Evolutionary conservation across 2,329 filamentous ascomycete genomes (phyloP), one percentile per base, ranked within the genome.

Genomic region (Cladosporium oxysporum): DNA sequence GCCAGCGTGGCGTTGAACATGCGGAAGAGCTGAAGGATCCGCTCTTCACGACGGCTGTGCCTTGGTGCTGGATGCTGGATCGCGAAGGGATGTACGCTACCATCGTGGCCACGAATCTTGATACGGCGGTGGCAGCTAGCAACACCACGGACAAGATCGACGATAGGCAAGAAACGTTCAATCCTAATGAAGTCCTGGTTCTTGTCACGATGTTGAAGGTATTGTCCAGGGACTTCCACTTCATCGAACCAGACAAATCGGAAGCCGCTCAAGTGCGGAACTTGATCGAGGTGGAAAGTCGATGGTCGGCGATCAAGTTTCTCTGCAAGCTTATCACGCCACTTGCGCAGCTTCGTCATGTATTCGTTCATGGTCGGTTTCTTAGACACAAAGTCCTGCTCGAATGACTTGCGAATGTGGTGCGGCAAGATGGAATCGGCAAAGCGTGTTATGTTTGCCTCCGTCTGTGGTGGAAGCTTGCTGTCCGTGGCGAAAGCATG

Each of bases 351-450:
- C 78, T 97, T 98, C 78, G 97, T 92, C 68, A 99, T 98, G 81
- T 99, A 99, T 77, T 97, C 93, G 76, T 91, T 91, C 93, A 99
- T 97, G 1, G 93, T 98, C 3, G 95, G 96, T 79, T 97, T 97
- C 76, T 93, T 91, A 64, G 87, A 83, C 16, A 99, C 95, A 78
- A 99, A 99, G 79, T 99, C 95, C n/a, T 89, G 89, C 78, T 99
- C 95, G 71, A 99, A 99, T 0, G 93, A 93, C 76, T 93, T 94
- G 75, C 96, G 90, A 73, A 99, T 97, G 79, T 99, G 95, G 3
- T 90, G 87, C 1, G 96, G 96, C 62, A 99, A 84, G 55, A 99
- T 96, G 0, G 93, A 97, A 79, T 99, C 93, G 0, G 95, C 93
- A 74, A 99, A 99, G 1, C 94, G 88, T 8, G 91, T 96, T 59